Base-by-base conservation (phyloP, 192 early-diverging fungal species). In the Haplosporangium gracile region DNA sequence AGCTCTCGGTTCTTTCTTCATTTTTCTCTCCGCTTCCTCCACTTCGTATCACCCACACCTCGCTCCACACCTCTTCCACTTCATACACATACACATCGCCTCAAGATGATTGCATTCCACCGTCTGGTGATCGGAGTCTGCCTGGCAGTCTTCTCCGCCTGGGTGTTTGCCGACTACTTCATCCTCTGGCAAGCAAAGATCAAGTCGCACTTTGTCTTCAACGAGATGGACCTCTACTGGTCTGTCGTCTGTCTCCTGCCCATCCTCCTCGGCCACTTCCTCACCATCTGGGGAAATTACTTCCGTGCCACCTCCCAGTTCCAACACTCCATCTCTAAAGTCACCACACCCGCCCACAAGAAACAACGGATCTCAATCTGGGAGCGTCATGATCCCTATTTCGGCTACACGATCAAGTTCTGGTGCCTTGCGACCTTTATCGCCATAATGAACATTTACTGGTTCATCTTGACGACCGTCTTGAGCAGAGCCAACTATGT, bases 221-320 rank as follows among this genome's bases (percentile, higher is more conserved):
- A 81, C 34, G 38, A 80, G 34, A 74, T 80, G 16, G 84, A 86
- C 39, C 36, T 86, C 15, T 86, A 81, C 53, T 86, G 78, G 84
- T 78, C 84, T 32, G n/a, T 81, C 0, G 75, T 81, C 42, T 86
- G 84, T 29, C 68, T 86, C 24, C n/a, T 81, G 4, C 84, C 84
- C 5, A 80, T 86, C 20, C 55, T 86, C 16, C 72, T 86, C 9
- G 84, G 84, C 18, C 84, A 86, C 63, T 86, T 86, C 39, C 36
- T 86, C 65, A 86, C 84, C 53, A 75, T 86, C 75, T 86, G 84
- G 84, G 84, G 84, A 26, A 86, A 86, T 76, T 86, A 86, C 68
- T 86, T 86, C 51, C 84, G 84, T 8, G 75, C 84, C 16, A 32
- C 69, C 0, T 26, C 74, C 20, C 75, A 74, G 38, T 86, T 86